Base-by-base conservation (phyloP, 164 flowering plant genomes). In the Magnolia kwangsiensis region DNA sequence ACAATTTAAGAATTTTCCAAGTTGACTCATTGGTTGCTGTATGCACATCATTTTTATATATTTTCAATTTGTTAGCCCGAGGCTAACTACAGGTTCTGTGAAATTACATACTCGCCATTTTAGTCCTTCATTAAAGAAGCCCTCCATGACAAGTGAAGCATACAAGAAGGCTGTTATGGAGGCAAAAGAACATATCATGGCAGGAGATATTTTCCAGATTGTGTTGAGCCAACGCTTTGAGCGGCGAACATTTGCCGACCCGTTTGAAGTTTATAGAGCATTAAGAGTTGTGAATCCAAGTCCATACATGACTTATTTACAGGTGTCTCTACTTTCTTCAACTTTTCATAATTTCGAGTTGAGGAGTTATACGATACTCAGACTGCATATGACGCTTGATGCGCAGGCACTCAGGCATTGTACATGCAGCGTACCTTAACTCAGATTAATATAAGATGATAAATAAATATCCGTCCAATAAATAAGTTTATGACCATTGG, bases 141-240 rank as follows among this genome's bases (percentile, higher is more conserved):
- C 95, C 74, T 88, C 81, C 86, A 90, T 96, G 97, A 82, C 93
- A 72, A 85, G 87, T 75, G 97, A 94, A 31, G 89, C 73, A 78
- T 96, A 90, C 85, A 88, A 89, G 87, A 80, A 87, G 23, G 92
- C 94, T 16, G 96, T 96, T 23, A 20, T 90, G 80, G 79, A 88
- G 78, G 92, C 97, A 31, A 96, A 96, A 79, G 97, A 96, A 77
- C 99, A 94, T 79, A 94, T 94, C 66, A 74, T 90, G 74, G 91
- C 99, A 10, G 99, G 99, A 73, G 99, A 96, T 81, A 91, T 96
- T 31, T 96, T 96, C 80, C 98, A 96, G 84, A 90, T 96, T 77
- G 99, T 96, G 24, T 81, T 94, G 80, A 92, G 97, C 79, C 99
- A 96, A 77, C 97, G 98, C 21, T 96, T 96, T 86, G 98, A 94